Evolutionary conservation across 1,139 yeast genomes (phyloP), one percentile per base, ranked within the genome.

Genomic region (Ashbya aceris): DNA sequence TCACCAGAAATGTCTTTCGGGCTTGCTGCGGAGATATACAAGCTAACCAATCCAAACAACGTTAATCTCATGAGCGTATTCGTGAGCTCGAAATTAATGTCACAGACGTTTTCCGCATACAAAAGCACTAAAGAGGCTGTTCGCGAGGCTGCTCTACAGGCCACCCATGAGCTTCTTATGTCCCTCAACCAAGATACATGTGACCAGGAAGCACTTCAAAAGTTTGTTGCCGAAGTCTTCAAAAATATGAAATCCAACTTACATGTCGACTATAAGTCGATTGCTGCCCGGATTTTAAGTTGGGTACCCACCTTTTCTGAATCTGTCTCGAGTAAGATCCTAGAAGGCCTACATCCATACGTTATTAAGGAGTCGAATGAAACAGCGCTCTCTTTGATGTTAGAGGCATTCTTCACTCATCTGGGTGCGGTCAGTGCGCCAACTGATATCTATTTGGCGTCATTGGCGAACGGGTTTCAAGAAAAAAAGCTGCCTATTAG

Each of bases 361-460:
- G 68, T 82, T 7, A 51, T 73, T 1, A 87, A 85, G 54, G 97
- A 89, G 55, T 75, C 77, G 41, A 85, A 86, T 51, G 97, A 91
- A 57, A 34, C 52, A 1, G 77, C 85, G 0, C 67, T 86, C 39
- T 49, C 65, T 2, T 65, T 68, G 5, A 66, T 77, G 47, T 65
- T 81, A n/a, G 60, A 64, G n/a, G 68, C 78, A 0, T 73, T 74
- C 47, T 69, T 73, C 39, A 51, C 52, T 23, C 79, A 73, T 50
- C 65, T 70, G 31, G 58, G 68, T 23, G 36, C 45, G 8, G 30
- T 55, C n/a, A 37, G 40, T 12, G 33, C 40, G 4, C 42, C 51
- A 11, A 40, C 41, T 8, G 47, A 45, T 7, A 53, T 51, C 10
- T 40, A 49, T 3, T 47, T 50, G 11, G 48, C 47, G n/a, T 42